phyloP scores from a whole-genome alignment of 441 rosid genomes.

The Erodium trifolium region DNA sequence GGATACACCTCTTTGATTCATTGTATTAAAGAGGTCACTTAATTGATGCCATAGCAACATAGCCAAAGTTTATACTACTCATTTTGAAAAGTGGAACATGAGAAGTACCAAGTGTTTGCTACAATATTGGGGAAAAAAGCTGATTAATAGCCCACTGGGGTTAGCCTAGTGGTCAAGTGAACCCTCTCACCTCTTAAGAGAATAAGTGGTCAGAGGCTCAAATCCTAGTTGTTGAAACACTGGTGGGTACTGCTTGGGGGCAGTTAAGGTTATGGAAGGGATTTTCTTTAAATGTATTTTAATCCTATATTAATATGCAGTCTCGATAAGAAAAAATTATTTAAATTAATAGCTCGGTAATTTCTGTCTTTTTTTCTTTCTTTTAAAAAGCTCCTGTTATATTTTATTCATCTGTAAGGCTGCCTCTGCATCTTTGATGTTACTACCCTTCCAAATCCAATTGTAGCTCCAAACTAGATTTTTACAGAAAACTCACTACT shows the following conservation, averaged over 20 bases:
- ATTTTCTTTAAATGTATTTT: no score
- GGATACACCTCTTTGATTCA: slow-evolving; percentile 70
- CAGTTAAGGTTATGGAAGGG: no score
- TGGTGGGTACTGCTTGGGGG: no score
- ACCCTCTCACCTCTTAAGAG: no score
- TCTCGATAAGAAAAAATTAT: slow-evolving; percentile 1
- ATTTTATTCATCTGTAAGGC: background rate
- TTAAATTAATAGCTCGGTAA: slow-evolving; percentile 11
- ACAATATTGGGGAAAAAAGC: slow-evolving; percentile 26
- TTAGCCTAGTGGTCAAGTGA: no score
- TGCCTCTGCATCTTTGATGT: slow-evolving; percentile 3
- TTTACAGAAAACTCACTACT: background rate
- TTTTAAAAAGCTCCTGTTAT: background rate
- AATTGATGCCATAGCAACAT: slow-evolving; percentile 62
- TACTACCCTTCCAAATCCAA: slow-evolving; percentile 1
- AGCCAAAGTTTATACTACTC: slow-evolving; percentile 46
- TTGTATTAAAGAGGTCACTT: slow-evolving; percentile 73
- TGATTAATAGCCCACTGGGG: background rate
- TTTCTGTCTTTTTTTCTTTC: no score
- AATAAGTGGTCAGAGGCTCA: no score
- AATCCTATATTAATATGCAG: no score
- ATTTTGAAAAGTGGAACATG: slow-evolving; percentile 43
- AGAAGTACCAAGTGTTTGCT: slow-evolving; percentile 39
- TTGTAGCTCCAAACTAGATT: background rate
- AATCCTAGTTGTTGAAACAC: no score